These are phyloP conservation scores for Stephanodiscus triporus DNA, from an alignment of 108 stramenopile species.

Conservation along the genomic window DNA sequence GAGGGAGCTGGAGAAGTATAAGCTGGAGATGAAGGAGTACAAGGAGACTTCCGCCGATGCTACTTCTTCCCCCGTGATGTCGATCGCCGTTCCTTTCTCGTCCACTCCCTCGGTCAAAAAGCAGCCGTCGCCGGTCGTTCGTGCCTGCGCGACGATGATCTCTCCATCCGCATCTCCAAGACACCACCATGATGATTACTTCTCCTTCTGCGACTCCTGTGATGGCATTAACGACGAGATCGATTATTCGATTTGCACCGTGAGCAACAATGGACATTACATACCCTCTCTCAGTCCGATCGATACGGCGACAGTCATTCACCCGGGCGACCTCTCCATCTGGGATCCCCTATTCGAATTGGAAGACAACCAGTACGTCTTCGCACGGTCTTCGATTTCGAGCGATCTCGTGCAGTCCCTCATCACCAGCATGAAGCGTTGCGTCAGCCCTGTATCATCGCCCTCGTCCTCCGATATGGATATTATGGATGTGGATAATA, in stretches of 20 bases:
- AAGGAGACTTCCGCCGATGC: not conserved
- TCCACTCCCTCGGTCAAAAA: not conserved
- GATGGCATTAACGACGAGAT: constrained; percentile 21
- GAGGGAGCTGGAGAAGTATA: constrained; percentile 20
- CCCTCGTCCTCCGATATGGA: not conserved
- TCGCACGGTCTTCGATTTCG: not conserved
- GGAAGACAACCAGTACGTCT: not conserved
- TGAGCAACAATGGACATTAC: constrained; percentile 25
- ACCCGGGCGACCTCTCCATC: constrained; percentile 12
- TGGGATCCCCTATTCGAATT: constrained; percentile 43
- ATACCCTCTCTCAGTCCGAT: constrained; percentile 18
- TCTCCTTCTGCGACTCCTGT: constrained; percentile 6
- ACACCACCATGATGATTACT: not conserved
- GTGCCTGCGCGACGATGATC: not conserved
- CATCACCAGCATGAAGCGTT: constrained; percentile 2
- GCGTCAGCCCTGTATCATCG: constrained; percentile 17
- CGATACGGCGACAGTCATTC: not conserved
- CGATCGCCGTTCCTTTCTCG: not conserved
- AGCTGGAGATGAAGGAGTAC: constrained; percentile 12
- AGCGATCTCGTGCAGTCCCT: no score
- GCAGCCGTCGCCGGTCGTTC: no score
- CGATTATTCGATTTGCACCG: constrained; percentile 36
- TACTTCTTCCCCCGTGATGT: not conserved
- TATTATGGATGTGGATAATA: constrained; percentile 1
- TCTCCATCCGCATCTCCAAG: not conserved